Evolutionary conservation across 495 filamentous ascomycete species (phyloP), one percentile per base, ranked within the genome.

Genomic region (Hypoxylon fragiforme): DNA sequence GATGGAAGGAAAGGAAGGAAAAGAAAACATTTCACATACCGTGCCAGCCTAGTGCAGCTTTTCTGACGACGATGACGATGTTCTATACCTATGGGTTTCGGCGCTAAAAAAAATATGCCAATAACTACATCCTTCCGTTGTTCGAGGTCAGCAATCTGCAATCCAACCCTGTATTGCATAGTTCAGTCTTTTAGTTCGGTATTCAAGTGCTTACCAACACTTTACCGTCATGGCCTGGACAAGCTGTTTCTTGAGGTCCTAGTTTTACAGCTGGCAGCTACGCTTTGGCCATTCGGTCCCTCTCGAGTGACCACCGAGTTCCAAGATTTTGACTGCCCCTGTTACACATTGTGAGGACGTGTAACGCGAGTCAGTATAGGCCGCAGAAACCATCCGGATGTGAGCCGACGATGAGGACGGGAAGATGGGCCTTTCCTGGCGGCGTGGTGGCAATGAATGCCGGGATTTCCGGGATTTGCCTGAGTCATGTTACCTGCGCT

Each of bases 401-500:
- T 35, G 38, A 57, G 22, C 32, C 22, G 15, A 24, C 37, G 44
- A 50, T 15, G 24, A 52, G 22, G n/a, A n/a, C n/a, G n/a, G n/a
- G n/a, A n/a, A 42, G 31, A 40, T 7, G 34, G 9, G 35, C 15
- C 14, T n/a, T n/a, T 38, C 30, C 19, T 24, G 32, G 7, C 44
- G 13, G 31, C 31, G 38, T 51, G 26, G 32, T 48, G 38, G 53
- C 47, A 57, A 36, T 35, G 31, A 37, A 53, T 57, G 32, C 52
- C 52, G 52, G 57, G 52, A 31, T 40, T 48, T 26, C 48, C 52
- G 58, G 48, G 52, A 53, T 57, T 36, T 36, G 34, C 43, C 49
- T 48, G 47, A 62, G 58, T 57, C 58, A 56, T 56, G 52, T 32
- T 57, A 28, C 24, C 7, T n/a, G n/a, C n/a, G n/a, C n/a, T n/a